Base-by-base conservation (phyloP, 2,329 filamentous ascomycete genomes). In the Fonsecaea erecta region DNA sequence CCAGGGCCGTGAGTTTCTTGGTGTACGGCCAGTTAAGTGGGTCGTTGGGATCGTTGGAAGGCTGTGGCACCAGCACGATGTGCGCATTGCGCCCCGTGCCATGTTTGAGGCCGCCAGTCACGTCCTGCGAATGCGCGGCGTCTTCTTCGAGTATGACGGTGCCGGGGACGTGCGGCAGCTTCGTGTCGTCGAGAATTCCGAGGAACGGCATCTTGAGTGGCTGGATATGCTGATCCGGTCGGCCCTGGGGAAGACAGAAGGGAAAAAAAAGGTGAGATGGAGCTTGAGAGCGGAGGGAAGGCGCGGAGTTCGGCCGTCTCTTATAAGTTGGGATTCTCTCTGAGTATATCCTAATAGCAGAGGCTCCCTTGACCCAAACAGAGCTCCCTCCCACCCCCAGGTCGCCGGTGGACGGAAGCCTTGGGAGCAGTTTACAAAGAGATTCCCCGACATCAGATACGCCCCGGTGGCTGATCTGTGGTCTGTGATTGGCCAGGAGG, bases 11-110 rank as follows among this genome's bases (percentile, higher is more conserved):
- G 75, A 78, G 16, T 75, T 72, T 51, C 67, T 64, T 40, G 61
- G 71, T 18, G 51, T 24, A 37, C 3, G 71, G 66, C 76, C 77
- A 78, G 57, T 77, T 78, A 54, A 79, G 68, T 5, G 77, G 77
- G 63, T 79, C 77, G 62, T 78, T 76, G 3, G 78, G 77, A 63
- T 79, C 75, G 34, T 71, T 62, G 9, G 75, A 77, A 2, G 78
- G 78, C 2, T 69, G 65, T 1, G 77, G 77, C 1, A 75, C 71
- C 3, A 77, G 72, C 8, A 77, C 69, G 24, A 78, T 72, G 43
- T 76, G 62, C 26, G 56, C 51, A 46, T 67, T 63, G 9, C 64
- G 56, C 8, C 64, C 64, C n/a, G 55, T 67, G 30, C 64, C 64
- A 67, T 67, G 64, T 34, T 67, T 63, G 52, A 67, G 64, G 2